These are phyloP conservation scores for Zygosaccharomyces sapae DNA, from an alignment of 1,139 yeast genomes.

Conservation along the genomic window DNA sequence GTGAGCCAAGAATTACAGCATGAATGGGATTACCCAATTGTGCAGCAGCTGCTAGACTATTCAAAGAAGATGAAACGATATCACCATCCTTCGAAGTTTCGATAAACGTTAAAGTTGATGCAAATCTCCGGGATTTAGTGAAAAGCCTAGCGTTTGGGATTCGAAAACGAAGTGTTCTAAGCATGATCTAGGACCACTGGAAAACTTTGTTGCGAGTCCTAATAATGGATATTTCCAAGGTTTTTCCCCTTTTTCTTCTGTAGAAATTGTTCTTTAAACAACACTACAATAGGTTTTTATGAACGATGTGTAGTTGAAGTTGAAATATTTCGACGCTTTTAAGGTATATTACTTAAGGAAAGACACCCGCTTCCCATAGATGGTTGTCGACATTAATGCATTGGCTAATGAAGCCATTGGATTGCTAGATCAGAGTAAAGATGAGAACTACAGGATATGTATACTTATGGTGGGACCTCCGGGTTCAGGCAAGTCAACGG, in stretches of 20 bases:
- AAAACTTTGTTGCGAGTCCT: not conserved
- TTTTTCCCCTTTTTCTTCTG: too few species aligned
- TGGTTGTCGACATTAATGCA: conserved; percentile 17
- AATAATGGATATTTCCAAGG: too few species aligned
- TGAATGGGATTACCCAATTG: conserved; percentile 61
- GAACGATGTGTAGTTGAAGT: too few species aligned
- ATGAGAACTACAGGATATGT: conserved; percentile 44
- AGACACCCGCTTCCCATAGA: not conserved
- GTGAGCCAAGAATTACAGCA: conserved; percentile 57
- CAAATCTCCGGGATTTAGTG: conserved; percentile 30
- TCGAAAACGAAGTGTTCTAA: not conserved
- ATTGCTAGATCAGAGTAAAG: conserved; percentile 14
- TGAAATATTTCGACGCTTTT: not conserved
- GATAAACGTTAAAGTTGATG: conserved; percentile 69
- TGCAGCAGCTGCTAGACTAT: conserved; percentile 61
- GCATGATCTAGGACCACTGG: not conserved
- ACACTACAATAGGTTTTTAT: too few species aligned
- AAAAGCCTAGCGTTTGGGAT: not conserved
- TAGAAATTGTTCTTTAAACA: too few species aligned
- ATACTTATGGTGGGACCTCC: conserved; percentile 71
- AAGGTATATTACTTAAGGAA: not conserved
- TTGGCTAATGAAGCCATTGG: conserved; percentile 20
- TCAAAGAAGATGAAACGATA: conserved; percentile 63
- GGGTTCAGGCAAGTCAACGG: conserved; percentile 78
- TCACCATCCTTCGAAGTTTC: conserved; percentile 53